Base-by-base conservation (phyloP, 23 red algal species). In the Cyanidioschyzon merolae region DNA sequence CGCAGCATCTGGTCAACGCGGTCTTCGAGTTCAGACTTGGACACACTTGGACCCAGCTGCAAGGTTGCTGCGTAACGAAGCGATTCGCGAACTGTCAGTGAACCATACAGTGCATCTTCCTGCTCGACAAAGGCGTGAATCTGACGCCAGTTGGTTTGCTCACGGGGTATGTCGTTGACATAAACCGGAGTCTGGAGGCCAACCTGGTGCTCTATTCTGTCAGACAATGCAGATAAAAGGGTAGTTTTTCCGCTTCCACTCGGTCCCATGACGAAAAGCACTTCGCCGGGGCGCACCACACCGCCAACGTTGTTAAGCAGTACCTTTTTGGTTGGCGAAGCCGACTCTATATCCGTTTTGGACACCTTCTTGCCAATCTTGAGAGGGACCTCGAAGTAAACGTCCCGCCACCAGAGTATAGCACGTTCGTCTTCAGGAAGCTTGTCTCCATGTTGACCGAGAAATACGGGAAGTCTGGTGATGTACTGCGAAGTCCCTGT, bases 241-340 rank as follows among this genome's bases (percentile, higher is more conserved):
- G 87, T 86, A 2, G 76, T 80, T 74, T 96, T 96, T 24, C 92
- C 92, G 57, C 74, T 79, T 34, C 92, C 92, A 39, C 79, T 84
- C 7, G 87, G 74, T 1, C 92, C 92, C 92, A 96, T 96, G 67
- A 89, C 80, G 41, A 90, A 96, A 71, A 96, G 79, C 0, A 96
- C 35, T 58, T 96, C 82, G 39, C 87, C 92, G 40, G 92, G 83
- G 74, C 79, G 58, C 41, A 88, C 92, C 40, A 71, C 40, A 18
- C 83, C 83, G 21, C 36, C 38, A 1, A 85, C 75, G 21, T 36
- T 50, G 2, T 41, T 29, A 1, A 85, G 39, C 40, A 85, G 45
- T 37, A 30, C 7, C 37, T 85, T 85, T 37, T 75, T 16, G 38
- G 63, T 71, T 54, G 45, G 45, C 45, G 21, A 54, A 54, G 45